Conservation (phyloP, 1,284 basidiomycete species). For the Entoloma clypeatum region DNA sequence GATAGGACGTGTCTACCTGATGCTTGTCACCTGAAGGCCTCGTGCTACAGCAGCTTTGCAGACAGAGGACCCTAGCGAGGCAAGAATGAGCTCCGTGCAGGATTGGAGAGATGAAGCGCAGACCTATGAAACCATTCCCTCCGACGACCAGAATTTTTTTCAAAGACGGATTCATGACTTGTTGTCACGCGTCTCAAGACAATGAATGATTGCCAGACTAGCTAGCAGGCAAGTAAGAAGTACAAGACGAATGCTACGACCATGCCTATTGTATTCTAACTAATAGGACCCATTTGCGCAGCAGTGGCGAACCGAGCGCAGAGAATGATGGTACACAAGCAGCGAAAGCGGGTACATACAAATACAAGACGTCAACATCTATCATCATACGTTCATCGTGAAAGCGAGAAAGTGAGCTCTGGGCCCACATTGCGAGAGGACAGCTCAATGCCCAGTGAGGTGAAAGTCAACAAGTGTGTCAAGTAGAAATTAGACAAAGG, state of each 20-base stretch:
- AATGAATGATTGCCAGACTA: too few species aligned
- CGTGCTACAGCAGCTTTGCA: constrained; percentile 82
- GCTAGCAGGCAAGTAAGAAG: neutral
- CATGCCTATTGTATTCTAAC: too few species aligned
- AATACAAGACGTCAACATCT: too few species aligned
- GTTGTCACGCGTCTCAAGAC: too few species aligned
- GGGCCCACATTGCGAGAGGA: constrained; percentile 11
- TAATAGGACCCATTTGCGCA: too few species aligned
- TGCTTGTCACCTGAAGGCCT: constrained; percentile 85
- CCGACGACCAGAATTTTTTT: constrained; percentile 84
- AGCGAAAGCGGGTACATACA: too few species aligned
- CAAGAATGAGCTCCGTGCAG: constrained; percentile 13
- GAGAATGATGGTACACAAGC: neutral
- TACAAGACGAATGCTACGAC: too few species aligned
- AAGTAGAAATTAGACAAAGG: constrained; percentile 33
- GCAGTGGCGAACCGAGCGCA: too few species aligned
- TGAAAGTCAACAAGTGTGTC: constrained; percentile 16
- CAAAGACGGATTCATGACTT: constrained; percentile 36
- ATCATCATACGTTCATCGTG: constrained; percentile 18
- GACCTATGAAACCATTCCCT: constrained; percentile 93
- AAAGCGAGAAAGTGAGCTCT: constrained; percentile 10
- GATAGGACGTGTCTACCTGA: constrained; percentile 56
- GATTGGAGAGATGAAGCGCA: constrained; percentile 9
- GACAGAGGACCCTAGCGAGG: constrained; percentile 77
- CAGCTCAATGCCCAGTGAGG: constrained; percentile 12